Evolutionary conservation across 441 rosid species (phyloP).

Genomic region (Flueggea neowawraea): DNA sequence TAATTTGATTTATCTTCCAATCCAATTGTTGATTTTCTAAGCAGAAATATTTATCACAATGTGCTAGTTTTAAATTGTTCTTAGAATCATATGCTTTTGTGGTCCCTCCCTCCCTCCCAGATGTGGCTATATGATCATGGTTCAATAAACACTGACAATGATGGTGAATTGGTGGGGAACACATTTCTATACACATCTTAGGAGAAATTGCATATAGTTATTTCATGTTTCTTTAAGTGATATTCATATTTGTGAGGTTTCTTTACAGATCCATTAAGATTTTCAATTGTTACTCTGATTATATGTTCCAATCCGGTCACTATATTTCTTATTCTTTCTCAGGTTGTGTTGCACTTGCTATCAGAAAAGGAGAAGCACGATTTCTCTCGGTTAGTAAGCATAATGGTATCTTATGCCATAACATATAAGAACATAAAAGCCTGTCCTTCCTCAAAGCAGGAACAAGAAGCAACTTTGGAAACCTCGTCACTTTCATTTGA

Average conservation of each 20-base stretch:
- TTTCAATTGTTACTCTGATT: constrained; percentile 4
- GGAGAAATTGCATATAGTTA: background rate
- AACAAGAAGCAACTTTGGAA: constrained; percentile 48
- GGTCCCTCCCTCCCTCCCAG: too few species aligned
- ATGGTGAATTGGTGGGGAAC: background rate
- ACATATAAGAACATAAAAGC: constrained; percentile 64
- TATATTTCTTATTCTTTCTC: constrained; percentile 22
- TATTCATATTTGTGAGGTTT: background rate
- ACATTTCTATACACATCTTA: background rate
- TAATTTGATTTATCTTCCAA: background rate
- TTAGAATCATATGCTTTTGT: too few species aligned
- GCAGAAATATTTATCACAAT: too few species aligned
- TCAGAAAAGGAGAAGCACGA: constrained; percentile 75
- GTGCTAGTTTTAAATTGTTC: too few species aligned
- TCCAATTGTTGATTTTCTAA: too few species aligned
- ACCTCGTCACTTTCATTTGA: constrained; percentile 57
- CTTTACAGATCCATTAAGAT: background rate
- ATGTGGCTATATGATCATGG: too few species aligned
- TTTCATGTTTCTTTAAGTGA: background rate
- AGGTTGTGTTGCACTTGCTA: constrained; percentile 87
- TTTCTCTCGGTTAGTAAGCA: constrained; percentile 58
- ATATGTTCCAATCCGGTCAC: constrained; percentile 9
- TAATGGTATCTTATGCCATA: constrained; percentile 74
- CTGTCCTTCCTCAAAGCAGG: constrained; percentile 37
- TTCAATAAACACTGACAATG: too few species aligned